These are phyloP conservation scores for Fusarium sp. DNA, from an alignment of 2,329 filamentous ascomycete genomes.

Conservation along the genomic window DNA sequence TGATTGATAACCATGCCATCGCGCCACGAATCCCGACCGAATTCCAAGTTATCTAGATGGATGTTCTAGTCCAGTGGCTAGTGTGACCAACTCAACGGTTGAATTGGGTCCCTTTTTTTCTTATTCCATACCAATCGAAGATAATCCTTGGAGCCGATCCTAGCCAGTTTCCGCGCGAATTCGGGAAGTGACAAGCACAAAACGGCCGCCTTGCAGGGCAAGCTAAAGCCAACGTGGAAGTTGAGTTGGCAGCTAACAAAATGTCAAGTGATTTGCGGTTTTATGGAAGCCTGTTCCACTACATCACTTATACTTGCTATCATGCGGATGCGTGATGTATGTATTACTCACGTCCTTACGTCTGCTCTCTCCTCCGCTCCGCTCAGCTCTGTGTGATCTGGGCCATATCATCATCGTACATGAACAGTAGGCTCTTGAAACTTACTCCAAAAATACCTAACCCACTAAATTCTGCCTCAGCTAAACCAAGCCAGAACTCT, in stretches of 20 bases:
- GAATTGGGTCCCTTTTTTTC: conserved; percentile 8
- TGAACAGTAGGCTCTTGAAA: conserved; percentile 10
- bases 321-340: conserved; percentile 9
- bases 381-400: not conserved
- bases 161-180: conserved; percentile 22
- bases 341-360: conserved; percentile 6
- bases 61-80: not conserved
- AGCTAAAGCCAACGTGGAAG: conserved; percentile 46
- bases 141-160: conserved; percentile 19
- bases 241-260: conserved; percentile 10
- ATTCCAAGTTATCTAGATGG: not conserved
- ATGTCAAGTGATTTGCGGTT: conserved; percentile 15
- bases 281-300: not conserved
- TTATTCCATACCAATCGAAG: conserved; percentile 7
- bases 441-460: conserved; percentile 20
- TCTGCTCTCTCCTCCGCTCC: not conserved
- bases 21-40: not conserved
- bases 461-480: conserved; percentile 26
- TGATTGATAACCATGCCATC: not conserved
- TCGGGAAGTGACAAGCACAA: conserved; percentile 24
- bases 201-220: conserved; percentile 39
- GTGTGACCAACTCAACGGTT: conserved; percentile 24
- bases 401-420: conserved; percentile 28
- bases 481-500: conserved; percentile 12
- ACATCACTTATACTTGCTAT: conserved; percentile 8